Percentiles rank a stretch among this genome's conserved stretches.
Evolutionary conservation across 2,329 filamentous ascomycete species (phyloP).

Genomic region (Aspergillus sp.): DNA sequence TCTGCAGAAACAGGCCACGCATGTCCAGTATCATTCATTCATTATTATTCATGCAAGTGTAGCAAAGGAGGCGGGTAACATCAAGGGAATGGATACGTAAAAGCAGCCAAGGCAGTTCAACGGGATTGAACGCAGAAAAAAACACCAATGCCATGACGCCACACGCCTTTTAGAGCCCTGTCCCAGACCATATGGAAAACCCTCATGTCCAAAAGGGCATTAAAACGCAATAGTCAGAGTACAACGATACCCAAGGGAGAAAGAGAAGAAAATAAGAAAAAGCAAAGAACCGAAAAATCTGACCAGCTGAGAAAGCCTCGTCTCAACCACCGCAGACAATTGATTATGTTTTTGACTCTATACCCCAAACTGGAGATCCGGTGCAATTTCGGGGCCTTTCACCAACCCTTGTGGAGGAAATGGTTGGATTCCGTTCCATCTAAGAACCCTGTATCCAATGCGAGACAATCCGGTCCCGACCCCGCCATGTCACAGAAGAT

Average conservation of each 20-base stretch:
- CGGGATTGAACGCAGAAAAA: not conserved
- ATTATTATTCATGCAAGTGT: not conserved
- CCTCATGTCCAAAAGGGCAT: not conserved
- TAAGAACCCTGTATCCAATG: conserved; percentile 19
- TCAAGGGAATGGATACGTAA: not conserved
- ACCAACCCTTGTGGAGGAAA: conserved; percentile 15
- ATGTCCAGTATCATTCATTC: not conserved
- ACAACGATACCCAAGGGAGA: conserved; percentile 1
- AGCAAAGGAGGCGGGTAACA: not conserved
- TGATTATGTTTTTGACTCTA: conserved; percentile 2
- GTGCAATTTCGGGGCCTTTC: conserved; percentile 14
- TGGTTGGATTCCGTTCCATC: conserved; percentile 17
- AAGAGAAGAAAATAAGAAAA: conserved; percentile 1
- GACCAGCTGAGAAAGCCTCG: not conserved
- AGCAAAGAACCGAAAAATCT: conserved; percentile 4
- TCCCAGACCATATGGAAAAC: not conserved
- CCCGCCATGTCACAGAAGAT: conserved; percentile 29
- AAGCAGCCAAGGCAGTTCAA: too few species aligned
- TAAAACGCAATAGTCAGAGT: not conserved
- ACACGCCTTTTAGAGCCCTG: not conserved
- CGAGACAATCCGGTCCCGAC: conserved; percentile 15
- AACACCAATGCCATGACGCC: not conserved
- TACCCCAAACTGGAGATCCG: conserved; percentile 20
- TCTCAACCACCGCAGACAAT: not conserved
- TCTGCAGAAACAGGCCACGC: not conserved